Evolutionary conservation across 2,329 filamentous ascomycete species (phyloP).

Genomic region (Ceratocystis destructans): DNA sequence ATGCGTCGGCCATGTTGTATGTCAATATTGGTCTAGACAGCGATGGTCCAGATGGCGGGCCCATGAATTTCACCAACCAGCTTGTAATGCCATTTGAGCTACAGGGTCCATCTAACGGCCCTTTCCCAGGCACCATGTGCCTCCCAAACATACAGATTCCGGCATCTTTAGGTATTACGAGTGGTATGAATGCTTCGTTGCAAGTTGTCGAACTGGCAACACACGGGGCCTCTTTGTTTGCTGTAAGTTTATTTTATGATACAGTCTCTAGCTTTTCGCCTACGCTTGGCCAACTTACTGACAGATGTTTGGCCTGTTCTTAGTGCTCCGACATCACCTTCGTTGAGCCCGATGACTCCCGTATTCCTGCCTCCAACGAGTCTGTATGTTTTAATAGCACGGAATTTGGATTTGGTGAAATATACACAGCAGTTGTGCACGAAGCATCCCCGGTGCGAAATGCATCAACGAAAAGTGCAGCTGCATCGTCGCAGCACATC

Average conservation of each 20-base stretch:
- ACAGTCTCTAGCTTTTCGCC: background rate
- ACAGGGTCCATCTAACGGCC: slow-evolving; percentile 54
- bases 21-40: slow-evolving; percentile 69
- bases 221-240: slow-evolving; percentile 62
- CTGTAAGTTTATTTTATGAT: slow-evolving; percentile 36
- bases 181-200: slow-evolving; percentile 67
- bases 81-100: slow-evolving; percentile 65
- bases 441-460: slow-evolving; percentile 15
- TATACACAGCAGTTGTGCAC: slow-evolving; percentile 35
- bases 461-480: slow-evolving; percentile 1
- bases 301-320: background rate
- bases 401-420: slow-evolving; percentile 50
- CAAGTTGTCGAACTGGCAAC: slow-evolving; percentile 62
- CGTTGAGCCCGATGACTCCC: slow-evolving; percentile 35
- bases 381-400: slow-evolving; percentile 67
- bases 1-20: slow-evolving; percentile 61
- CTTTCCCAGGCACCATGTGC: slow-evolving; percentile 67
- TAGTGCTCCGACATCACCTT: slow-evolving; percentile 85
- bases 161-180: slow-evolving; percentile 44
- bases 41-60: slow-evolving; percentile 31
- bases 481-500: background rate
- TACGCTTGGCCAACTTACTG: background rate
- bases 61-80: slow-evolving; percentile 39
- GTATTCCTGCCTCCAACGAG: slow-evolving; percentile 31
- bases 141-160: slow-evolving; percentile 63